Conservation (phyloP, 75 land plant species). For the Chamaecyparis obtusa region DNA sequence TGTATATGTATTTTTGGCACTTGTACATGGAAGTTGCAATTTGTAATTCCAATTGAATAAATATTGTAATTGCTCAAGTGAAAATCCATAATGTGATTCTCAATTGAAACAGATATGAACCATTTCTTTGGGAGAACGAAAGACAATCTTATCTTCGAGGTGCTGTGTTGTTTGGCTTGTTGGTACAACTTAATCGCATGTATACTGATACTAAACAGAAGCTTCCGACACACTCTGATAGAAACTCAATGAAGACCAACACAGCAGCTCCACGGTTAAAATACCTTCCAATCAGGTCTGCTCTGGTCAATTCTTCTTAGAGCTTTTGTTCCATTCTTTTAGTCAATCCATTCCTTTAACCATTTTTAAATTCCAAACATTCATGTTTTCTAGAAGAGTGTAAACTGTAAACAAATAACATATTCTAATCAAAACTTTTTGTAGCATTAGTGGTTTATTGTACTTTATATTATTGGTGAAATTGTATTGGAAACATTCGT, state of each 20-base stretch:
- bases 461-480: not conserved
- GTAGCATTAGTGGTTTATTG: not conserved
- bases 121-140: slow-evolving; percentile 98
- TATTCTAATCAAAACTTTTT: not conserved
- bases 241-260: slow-evolving; percentile 72
- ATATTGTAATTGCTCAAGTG: slow-evolving; percentile 9
- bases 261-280: slow-evolving; percentile 86
- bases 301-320: slow-evolving; percentile 4
- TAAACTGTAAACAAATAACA: not conserved
- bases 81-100: not conserved
- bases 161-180: slow-evolving; percentile 93
- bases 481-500: not conserved
- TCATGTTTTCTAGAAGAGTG: not conserved
- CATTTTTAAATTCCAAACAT: not conserved
- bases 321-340: not conserved
- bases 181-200: slow-evolving; percentile 88
- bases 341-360: not conserved
- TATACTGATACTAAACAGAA: slow-evolving; percentile 74
- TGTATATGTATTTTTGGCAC: not conserved
- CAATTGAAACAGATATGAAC: slow-evolving; percentile 64
- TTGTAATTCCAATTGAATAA: slow-evolving; percentile 6
- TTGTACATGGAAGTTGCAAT: not conserved
- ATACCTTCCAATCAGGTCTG: slow-evolving; percentile 94
- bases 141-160: slow-evolving; percentile 80
- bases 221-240: slow-evolving; percentile 61